Conservation (phyloP, 495 filamentous ascomycete genomes). For the Entonaema liquescens region DNA sequence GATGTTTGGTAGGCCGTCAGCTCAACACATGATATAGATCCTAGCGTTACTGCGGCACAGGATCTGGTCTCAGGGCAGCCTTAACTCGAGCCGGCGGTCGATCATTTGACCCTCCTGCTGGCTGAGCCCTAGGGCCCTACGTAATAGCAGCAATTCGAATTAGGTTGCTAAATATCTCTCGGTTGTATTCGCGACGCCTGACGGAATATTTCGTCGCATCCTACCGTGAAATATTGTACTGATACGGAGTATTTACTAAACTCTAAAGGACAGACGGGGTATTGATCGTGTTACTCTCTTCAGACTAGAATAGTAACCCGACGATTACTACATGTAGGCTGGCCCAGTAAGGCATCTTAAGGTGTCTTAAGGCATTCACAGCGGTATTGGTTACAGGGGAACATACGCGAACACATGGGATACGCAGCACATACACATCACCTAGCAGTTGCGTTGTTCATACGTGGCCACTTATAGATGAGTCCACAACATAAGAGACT, state of each 20-base stretch:
- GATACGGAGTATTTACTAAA: conserved; percentile 7
- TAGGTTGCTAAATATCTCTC: neutral
- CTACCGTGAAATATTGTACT: conserved; percentile 21
- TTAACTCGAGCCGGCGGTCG: conserved; percentile 10
- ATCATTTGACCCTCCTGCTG: conserved; percentile 30
- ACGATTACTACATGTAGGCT: neutral
- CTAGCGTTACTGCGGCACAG: conserved; percentile 27
- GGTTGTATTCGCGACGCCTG: conserved; percentile 25
- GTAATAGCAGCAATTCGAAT: neutral
- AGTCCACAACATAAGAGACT: conserved; percentile 4
- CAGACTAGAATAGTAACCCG: neutral
- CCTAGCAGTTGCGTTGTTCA: conserved; percentile 18
- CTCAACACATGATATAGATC: conserved; percentile 30
- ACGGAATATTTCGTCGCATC: conserved; percentile 12
- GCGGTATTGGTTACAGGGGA: neutral
- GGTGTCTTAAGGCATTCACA: neutral
- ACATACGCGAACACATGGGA: neutral
- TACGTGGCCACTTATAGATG: conserved; percentile 18
- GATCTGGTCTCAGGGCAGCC: conserved; percentile 31
- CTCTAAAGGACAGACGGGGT: neutral
- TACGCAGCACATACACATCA: neutral
- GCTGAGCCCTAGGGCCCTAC: neutral
- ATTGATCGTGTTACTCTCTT: neutral
- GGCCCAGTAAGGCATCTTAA: neutral
- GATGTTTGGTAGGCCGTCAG: conserved; percentile 17